Percentiles rank a stretch among this genome's conserved stretches.
Evolutionary conservation across 352 stramenopile species (phyloP).

Genomic region (Phytophthora tubulina): DNA sequence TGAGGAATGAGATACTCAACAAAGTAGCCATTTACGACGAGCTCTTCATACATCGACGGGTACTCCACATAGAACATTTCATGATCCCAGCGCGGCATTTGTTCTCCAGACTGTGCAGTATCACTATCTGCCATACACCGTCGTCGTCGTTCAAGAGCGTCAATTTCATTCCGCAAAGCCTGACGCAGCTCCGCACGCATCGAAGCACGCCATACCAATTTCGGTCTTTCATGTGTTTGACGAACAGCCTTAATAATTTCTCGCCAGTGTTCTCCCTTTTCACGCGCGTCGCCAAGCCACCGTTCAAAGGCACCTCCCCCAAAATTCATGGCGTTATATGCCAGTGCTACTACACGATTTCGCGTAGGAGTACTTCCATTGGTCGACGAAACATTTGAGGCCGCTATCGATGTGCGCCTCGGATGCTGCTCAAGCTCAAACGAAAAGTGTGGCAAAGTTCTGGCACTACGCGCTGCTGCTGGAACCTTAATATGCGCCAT

Average conservation of each 20-base stretch:
- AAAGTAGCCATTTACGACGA: slow-evolving; percentile 87
- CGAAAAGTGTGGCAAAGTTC: slow-evolving; percentile 70
- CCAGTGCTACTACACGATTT: slow-evolving; percentile 46
- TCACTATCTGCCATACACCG: slow-evolving; percentile 20
- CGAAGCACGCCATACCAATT: slow-evolving; percentile 75
- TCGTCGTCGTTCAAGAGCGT: slow-evolving; percentile 46
- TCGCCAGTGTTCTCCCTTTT: slow-evolving; percentile 79
- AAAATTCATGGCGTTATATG: slow-evolving; percentile 47
- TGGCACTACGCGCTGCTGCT: slow-evolving; percentile 45
- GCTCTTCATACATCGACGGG: slow-evolving; percentile 72
- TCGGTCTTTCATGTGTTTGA: slow-evolving; percentile 67
- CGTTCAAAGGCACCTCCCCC: slow-evolving; percentile 63
- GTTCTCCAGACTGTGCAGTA: slow-evolving; percentile 26
- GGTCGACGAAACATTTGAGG: slow-evolving; percentile 26
- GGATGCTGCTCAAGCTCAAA: slow-evolving; percentile 65
- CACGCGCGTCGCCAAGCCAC: slow-evolving; percentile 71
- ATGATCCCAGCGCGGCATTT: slow-evolving; percentile 69
- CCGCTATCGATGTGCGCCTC: slow-evolving; percentile 36
- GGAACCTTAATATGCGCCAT: slow-evolving; percentile 32
- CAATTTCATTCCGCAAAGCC: slow-evolving; percentile 68
- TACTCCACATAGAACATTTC: slow-evolving; percentile 88
- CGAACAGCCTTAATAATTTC: slow-evolving; percentile 71
- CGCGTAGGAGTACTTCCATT: slow-evolving; percentile 51
- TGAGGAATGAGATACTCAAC: slow-evolving; percentile 78
- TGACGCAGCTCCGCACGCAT: slow-evolving; percentile 73